Evolutionary conservation across 2,329 filamentous ascomycete genomes (phyloP).

Genomic region (Chlorencoelia australis): DNA sequence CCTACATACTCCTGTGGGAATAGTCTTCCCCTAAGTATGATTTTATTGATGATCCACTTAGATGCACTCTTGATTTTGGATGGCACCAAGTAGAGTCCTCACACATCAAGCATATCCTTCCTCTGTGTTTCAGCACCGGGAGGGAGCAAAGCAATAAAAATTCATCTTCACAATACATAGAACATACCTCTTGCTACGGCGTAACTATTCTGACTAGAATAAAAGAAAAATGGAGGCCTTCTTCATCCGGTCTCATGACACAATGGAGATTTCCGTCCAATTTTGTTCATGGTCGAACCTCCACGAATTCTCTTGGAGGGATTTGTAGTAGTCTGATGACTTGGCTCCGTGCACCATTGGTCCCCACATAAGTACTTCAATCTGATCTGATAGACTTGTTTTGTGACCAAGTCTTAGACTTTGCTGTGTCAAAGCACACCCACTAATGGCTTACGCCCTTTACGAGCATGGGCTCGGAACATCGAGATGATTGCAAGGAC

Average conservation of each 20-base stretch:
- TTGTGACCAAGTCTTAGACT: constrained; percentile 30
- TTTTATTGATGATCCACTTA: constrained; percentile 53
- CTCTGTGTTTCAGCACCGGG: constrained; percentile 30
- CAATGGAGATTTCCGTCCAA: constrained; percentile 49
- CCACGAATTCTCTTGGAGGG: constrained; percentile 34
- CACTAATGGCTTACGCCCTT: constrained; percentile 30
- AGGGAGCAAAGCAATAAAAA: constrained; percentile 42
- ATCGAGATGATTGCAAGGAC: constrained; percentile 34
- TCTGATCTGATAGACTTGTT: constrained; percentile 33
- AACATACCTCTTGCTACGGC: constrained; percentile 43
- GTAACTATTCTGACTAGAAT: constrained; percentile 48
- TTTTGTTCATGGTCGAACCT: constrained; percentile 39
- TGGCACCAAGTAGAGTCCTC: constrained; percentile 44
- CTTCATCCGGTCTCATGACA: constrained; percentile 43
- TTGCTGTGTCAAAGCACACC: constrained; percentile 37
- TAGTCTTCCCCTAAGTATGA: constrained; percentile 48
- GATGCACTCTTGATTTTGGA: constrained; percentile 37
- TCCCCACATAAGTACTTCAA: constrained; percentile 50
- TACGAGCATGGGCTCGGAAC: constrained; percentile 38
- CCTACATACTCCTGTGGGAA: constrained; percentile 24
- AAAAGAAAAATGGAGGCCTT: constrained; percentile 41
- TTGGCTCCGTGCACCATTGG: constrained; percentile 41
- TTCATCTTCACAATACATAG: constrained; percentile 33
- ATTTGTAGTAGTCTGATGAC: constrained; percentile 37
- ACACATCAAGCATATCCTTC: constrained; percentile 39